Base-by-base conservation (phyloP, 1,139 yeast genomes). In the Yamadazyma pseudoaaseri region DNA sequence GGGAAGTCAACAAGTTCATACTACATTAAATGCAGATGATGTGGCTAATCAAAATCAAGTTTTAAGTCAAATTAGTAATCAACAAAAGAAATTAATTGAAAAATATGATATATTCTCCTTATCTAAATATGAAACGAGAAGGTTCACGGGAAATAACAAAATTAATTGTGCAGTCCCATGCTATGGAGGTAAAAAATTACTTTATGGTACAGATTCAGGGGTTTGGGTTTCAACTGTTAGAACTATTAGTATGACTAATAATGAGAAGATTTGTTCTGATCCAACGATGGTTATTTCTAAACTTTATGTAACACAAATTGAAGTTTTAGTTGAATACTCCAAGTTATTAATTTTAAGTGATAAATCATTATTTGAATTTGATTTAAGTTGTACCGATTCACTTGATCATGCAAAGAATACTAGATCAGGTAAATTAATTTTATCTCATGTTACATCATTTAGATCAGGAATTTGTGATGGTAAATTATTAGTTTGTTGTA, bases 401-500 rank as follows among this genome's bases (percentile, higher is more conserved):
- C 65, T 92, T 39, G 86, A 81, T 42, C 78, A 79, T 28, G 64
- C 58, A n/a, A 79, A 79, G 47, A 86, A 83, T 51, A 79, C 87
- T 18, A 74, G 86, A 42, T 72, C 83, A 31, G 86, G 89, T 11
- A 86, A 83, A 54, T 84, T 86, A 54, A 71, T 92, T 26, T 80
- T 87, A 63, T 76, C 81, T 13, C 97, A 89, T 58, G 90, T 87
- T 28, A 79, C 83, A 20, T 89, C 89, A 54, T 92, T 92, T 73
- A 84, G 87, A 51, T 87, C 87, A 38, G 98, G 97, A 30, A 84
- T 90, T 34, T 89, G 96, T 57, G 82, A 86, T 44, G 96, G 97
- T 21, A 76, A 84, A 42, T 79, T 90, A 58, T 65, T 92, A 37
- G 90, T 92, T 26, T 89, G 95, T 54, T 95, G 96, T 0, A 96